phyloP scores from a whole-genome alignment of 2,329 filamentous ascomycete genomes.

The Teratosphaeria pseudoeucalypti region DNA sequence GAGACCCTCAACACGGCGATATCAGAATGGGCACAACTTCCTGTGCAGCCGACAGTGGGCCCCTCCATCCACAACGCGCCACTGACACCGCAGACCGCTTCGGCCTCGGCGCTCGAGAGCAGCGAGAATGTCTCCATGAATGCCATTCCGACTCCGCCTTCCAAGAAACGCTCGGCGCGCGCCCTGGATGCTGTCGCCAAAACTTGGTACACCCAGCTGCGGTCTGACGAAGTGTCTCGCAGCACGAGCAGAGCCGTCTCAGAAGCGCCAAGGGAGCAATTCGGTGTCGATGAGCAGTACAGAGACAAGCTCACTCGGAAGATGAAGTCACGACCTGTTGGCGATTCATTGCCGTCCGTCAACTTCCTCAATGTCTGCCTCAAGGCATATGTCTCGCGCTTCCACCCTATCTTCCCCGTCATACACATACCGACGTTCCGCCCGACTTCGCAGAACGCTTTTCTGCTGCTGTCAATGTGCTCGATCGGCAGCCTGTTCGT shows the following conservation, averaged over 20 bases:
- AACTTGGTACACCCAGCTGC: not conserved
- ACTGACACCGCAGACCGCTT: not conserved
- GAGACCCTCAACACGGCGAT: not conserved
- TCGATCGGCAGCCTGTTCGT: not conserved
- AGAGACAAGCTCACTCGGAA: not conserved
- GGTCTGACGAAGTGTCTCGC: not conserved
- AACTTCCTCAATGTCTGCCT: not conserved
- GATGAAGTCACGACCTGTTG: not conserved
- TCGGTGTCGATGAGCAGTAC: not conserved
- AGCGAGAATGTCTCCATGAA: not conserved
- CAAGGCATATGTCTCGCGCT: not conserved
- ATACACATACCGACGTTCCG: not conserved
- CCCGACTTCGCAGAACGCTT: not conserved
- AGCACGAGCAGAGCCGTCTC: not conserved
- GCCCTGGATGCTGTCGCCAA: not conserved
- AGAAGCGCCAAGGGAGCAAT: not conserved
- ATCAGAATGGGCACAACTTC: not conserved
- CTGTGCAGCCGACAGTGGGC: not conserved
- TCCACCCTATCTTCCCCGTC: not conserved
- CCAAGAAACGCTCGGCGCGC: not conserved
- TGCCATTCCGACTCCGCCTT: not conserved
- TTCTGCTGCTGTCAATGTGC: not conserved
- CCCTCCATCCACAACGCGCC: not conserved
- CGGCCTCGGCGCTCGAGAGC: not conserved
- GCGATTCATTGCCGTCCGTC: not conserved